Evolutionary conservation across 2,329 filamentous ascomycete genomes (phyloP), one percentile per base, ranked within the genome.

Genomic region (Canariomyces notabilis): DNA sequence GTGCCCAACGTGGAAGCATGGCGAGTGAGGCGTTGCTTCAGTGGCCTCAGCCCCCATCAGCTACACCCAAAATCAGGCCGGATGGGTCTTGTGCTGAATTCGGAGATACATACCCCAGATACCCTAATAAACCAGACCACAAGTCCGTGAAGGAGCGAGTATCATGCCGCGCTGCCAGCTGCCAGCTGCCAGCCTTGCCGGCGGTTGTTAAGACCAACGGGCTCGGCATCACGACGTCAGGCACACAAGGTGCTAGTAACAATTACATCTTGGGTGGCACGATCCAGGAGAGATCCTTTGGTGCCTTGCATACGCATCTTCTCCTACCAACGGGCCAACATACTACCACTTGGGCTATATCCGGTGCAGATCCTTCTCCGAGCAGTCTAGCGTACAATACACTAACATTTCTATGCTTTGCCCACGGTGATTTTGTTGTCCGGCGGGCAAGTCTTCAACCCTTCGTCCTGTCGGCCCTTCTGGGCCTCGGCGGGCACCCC

Each of bases 21-120:
- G 37, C 33, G 11, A 26, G 26, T 31, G 33, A 31, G 44, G 33
- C 44, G 37, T 15, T 37, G 32, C 33, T 37, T 20, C n/a, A n/a
- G n/a, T 29, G 26, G 4, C 26, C 26, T 8, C 7, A 8, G 11
- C 18, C 15, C 26, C 20, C 6, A 15, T 35, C 20, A 38, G 14
- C 21, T 38, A 2, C 7, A 3, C 9, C 4, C 9, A 29, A 29
- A 29, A 26, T 26, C 22, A 12, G 7, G 9, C 26, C 26, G 9
- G 9, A 12, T 9, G 26, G 14, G 26, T 4, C 26, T 29, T 12
- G 14, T 8, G 26, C 9, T 8, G 4, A 9, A 29, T 29, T 12
- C 26, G 14, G 8, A 29, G 26, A 29, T n/a, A n/a, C n/a, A n/a
- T n/a, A n/a, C n/a, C n/a, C n/a, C n/a, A n/a, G n/a, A n/a, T n/a